Percentiles rank a stretch among this genome's conserved stretches.
These are phyloP conservation scores for Linnemannia schmuckeri DNA, from an alignment of 192 early-diverging fungal species.

Conservation along the genomic window DNA sequence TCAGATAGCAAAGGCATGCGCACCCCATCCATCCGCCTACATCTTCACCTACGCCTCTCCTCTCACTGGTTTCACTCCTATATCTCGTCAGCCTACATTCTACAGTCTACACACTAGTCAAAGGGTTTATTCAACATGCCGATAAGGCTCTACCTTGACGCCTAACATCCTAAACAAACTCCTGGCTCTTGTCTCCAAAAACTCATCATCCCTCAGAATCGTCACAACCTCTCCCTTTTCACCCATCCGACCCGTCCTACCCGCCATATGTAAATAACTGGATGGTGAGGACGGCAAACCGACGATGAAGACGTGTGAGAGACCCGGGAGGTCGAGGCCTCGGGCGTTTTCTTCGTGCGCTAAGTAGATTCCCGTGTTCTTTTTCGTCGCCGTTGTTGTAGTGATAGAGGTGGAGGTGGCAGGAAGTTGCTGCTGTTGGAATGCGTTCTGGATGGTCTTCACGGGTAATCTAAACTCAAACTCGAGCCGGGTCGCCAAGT, in stretches of 20 bases:
- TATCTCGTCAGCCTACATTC: neutral
- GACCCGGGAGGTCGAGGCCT: constrained; percentile 86
- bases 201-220: constrained; percentile 59
- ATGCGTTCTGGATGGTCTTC: constrained; percentile 53
- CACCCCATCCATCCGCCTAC: too few species aligned
- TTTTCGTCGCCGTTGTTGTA: neutral
- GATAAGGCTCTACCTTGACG: constrained; percentile 36
- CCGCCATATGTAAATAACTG: constrained; percentile 91
- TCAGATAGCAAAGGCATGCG: too few species aligned
- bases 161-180: constrained; percentile 60
- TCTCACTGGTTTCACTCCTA: too few species aligned
- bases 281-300: constrained; percentile 76
- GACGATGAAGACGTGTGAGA: constrained; percentile 87
- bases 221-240: constrained; percentile 67
- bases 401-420: neutral
- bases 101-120: neutral
- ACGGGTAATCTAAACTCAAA: constrained; percentile 40
- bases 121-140: constrained; percentile 43
- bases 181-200: constrained; percentile 55
- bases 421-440: neutral
- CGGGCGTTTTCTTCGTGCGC: constrained; percentile 82
- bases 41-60: too few species aligned
- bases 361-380: constrained; percentile 62
- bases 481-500: constrained; percentile 47
- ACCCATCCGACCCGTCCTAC: constrained; percentile 86